Evolutionary conservation across 2,329 filamentous ascomycete genomes (phyloP).

Genomic region (Monilinia vaccinii-corymbosi): DNA sequence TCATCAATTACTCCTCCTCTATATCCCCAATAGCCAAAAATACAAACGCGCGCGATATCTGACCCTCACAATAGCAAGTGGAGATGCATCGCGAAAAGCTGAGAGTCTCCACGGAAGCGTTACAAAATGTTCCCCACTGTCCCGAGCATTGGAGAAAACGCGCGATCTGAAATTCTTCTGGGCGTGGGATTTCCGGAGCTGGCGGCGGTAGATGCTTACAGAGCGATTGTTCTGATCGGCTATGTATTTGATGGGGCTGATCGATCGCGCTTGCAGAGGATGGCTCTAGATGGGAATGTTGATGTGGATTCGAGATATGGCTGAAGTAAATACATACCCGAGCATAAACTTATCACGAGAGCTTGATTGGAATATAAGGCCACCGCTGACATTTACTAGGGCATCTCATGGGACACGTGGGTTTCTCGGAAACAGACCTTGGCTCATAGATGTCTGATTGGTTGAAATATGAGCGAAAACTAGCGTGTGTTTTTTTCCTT

Average conservation of each 20-base stretch:
- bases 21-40: too few relatives aligned
- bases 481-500: background rate
- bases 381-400: background rate
- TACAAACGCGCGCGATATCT: background rate
- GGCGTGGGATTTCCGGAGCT: constrained; percentile 12
- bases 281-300: background rate
- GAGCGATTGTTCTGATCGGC: constrained; percentile 6
- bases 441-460: background rate
- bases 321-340: background rate
- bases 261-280: background rate
- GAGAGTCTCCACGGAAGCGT: background rate
- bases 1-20: too few relatives aligned
- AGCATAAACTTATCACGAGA: too few relatives aligned
- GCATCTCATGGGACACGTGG: background rate
- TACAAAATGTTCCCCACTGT: background rate
- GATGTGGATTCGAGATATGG: background rate
- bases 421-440: background rate
- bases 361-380: fast-evolving
- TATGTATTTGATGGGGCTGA: background rate
- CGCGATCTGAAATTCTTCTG: background rate
- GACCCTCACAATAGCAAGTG: background rate
- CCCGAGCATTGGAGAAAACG: constrained; percentile 4
- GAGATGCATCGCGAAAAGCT: background rate
- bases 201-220: constrained; percentile 12
- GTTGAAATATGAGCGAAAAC: background rate